A percentile compares a stretch with the other conserved stretches of the same genome.
These are phyloP conservation scores for Candida maris DNA, from an alignment of 805 yeast species.

Conservation along the genomic window DNA sequence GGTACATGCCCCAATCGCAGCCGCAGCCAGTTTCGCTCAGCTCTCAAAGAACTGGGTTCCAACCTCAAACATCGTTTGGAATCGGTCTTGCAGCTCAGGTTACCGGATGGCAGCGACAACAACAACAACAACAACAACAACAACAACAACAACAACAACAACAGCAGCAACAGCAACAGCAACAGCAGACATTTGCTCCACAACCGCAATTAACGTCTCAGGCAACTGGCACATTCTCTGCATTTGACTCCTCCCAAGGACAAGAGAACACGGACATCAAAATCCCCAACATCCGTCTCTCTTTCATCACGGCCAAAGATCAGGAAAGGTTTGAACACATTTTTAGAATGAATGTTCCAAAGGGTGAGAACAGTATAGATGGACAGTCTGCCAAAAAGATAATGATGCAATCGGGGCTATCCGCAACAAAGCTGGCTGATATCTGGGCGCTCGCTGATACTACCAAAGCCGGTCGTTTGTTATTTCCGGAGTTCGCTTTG, in stretches of 20 bases:
- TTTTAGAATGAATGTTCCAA: constrained; percentile 73
- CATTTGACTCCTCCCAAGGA: constrained; percentile 18
- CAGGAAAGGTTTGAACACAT: constrained; percentile 83
- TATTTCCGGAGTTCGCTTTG: constrained; percentile 92
- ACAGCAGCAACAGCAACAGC: constrained; percentile 15
- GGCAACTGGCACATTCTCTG: constrained; percentile 45
- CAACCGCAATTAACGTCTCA: constrained; percentile 34
- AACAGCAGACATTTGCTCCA: constrained; percentile 8
- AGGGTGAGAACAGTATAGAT: constrained; percentile 62
- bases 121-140: constrained; percentile 16
- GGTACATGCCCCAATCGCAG: constrained; percentile 3
- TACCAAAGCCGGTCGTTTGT: constrained; percentile 73
- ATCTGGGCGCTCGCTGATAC: constrained; percentile 94
- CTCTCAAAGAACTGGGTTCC: constrained; percentile 40
- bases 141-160: constrained; percentile 18
- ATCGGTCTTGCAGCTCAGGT: constrained; percentile 35
- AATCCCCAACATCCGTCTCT: constrained; percentile 72
- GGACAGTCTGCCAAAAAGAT: constrained; percentile 78
- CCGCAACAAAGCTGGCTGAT: constrained; percentile 71
- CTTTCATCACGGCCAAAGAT: constrained; percentile 81
- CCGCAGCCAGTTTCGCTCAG: constrained; percentile 27
- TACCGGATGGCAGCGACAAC: constrained; percentile 37
- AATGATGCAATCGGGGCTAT: constrained; percentile 72
- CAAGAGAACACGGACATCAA: constrained; percentile 53
- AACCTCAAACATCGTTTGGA: constrained; percentile 37